Conservation (phyloP, 352 stramenopile genomes). For the Pythium aristosporum region DNA sequence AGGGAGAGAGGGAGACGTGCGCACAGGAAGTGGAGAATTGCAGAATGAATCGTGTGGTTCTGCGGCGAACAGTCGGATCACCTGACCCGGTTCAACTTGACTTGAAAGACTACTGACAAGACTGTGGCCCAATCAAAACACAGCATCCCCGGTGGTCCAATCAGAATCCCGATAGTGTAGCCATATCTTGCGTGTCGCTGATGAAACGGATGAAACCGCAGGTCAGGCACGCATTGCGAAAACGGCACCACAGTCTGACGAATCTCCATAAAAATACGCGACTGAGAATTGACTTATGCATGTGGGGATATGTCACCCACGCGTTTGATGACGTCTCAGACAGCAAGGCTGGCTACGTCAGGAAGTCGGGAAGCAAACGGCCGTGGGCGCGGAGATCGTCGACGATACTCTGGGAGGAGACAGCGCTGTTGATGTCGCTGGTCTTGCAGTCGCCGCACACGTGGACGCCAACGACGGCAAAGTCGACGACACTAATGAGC, state of each 20-base stretch:
- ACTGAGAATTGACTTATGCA: too few species aligned
- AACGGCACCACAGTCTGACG: neutral
- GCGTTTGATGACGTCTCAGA: too few species aligned
- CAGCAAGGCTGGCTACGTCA: neutral
- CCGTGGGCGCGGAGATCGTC: neutral
- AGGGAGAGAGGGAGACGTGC: neutral
- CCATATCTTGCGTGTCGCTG: neutral
- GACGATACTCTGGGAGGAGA: neutral
- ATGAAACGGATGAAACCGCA: neutral
- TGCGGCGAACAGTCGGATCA: neutral
- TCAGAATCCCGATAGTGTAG: neutral
- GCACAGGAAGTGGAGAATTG: neutral
- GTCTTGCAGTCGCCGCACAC: slow-evolving; percentile 18
- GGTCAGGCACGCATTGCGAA: neutral
- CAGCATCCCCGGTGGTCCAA: neutral
- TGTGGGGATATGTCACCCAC: too few species aligned
- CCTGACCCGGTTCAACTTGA: neutral
- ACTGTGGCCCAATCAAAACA: slow-evolving; percentile 1
- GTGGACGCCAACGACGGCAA: slow-evolving; percentile 23
- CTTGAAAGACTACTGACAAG: neutral
- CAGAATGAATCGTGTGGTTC: neutral
- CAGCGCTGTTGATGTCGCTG: slow-evolving; percentile 6
- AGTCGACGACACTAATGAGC: neutral
- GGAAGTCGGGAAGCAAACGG: neutral
- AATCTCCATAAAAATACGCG: too few species aligned